phyloP scores from a whole-genome alignment of 2,329 filamentous ascomycete genomes.

The Graphiopsis chlorocephala region DNA sequence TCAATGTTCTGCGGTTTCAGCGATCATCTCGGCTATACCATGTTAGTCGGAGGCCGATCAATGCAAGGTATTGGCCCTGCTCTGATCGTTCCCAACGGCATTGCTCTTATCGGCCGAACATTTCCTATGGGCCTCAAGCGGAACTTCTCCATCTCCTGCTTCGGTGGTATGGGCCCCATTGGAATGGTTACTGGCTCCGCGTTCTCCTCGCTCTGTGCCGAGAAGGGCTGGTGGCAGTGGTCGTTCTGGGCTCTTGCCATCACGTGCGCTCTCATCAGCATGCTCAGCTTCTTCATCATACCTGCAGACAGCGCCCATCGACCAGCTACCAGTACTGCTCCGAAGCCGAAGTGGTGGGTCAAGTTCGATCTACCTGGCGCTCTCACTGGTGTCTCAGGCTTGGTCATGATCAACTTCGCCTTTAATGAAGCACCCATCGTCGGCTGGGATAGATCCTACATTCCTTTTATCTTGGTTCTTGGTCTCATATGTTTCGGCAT shows the following conservation, averaged over 20 bases:
- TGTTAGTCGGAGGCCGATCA: conserved; percentile 39
- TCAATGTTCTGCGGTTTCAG: conserved; percentile 40
- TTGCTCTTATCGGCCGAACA: conserved; percentile 36
- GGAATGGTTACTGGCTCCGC: conserved; percentile 36
- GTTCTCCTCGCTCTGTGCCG: conserved; percentile 35
- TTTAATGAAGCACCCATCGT: conserved; percentile 34
- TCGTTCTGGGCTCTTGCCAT: conserved; percentile 33
- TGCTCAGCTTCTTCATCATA: conserved; percentile 16
- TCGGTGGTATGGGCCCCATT: conserved; percentile 37
- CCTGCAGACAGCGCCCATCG: conserved; percentile 4
- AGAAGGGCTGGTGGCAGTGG: conserved; percentile 36
- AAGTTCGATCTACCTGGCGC: conserved; percentile 29
- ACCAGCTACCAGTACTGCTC: background rate
- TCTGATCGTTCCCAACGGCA: conserved; percentile 38
- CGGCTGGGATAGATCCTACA: conserved; percentile 31
- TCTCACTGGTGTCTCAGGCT: conserved; percentile 29
- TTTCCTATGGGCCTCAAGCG: conserved; percentile 38
- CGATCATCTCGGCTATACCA: conserved; percentile 32
- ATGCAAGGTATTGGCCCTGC: conserved; percentile 43
- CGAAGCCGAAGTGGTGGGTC: conserved; percentile 9
- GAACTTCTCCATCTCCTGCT: conserved; percentile 39
- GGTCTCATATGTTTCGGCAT: conserved; percentile 27
- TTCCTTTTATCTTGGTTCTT: conserved; percentile 31
- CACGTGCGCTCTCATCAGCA: conserved; percentile 23
- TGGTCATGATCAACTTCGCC: conserved; percentile 35